Evolutionary conservation across 768 basidiomycete genomes (phyloP).

Genomic region (Terana coerulea): DNA sequence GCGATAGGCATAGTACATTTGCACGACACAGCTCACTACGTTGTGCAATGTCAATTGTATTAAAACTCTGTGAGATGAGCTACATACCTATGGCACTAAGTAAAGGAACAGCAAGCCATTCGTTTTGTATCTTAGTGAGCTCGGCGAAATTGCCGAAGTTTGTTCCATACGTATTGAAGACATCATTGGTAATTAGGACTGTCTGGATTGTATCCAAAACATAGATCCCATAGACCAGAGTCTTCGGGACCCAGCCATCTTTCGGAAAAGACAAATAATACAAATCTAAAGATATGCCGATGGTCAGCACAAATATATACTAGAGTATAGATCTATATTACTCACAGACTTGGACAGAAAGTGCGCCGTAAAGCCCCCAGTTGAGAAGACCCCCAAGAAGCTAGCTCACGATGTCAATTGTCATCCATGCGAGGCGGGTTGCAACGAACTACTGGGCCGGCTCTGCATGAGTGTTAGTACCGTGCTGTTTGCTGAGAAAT

Average conservation of each 20-base stretch:
- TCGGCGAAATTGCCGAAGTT: constrained; percentile 20
- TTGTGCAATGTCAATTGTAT: background rate
- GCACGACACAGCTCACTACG: background rate
- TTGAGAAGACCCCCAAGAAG: constrained; percentile 21
- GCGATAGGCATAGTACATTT: constrained; percentile 2
- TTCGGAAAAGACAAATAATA: constrained; percentile 15
- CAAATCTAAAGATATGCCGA: background rate
- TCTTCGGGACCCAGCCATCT: constrained; percentile 4
- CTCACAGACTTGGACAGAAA: constrained; percentile 19
- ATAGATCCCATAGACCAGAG: constrained; percentile 13
- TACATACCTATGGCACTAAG: constrained; percentile 3
- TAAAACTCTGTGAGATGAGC: background rate
- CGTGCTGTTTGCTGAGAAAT: too few relatives aligned
- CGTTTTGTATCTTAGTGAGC: background rate
- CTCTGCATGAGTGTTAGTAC: too few relatives aligned
- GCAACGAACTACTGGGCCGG: too few relatives aligned
- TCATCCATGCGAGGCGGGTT: too few relatives aligned
- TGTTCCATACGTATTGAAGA: constrained; percentile 23
- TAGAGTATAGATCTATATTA: background rate
- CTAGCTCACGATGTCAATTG: too few relatives aligned
- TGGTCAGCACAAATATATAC: background rate
- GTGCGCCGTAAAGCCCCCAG: constrained; percentile 18
- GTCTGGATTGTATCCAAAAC: constrained; percentile 13
- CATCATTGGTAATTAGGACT: constrained; percentile 18
- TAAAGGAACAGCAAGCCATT: background rate